These are phyloP conservation scores for Dendrostoma leiphaemia DNA, from an alignment of 2,329 filamentous ascomycete species.

Conservation along the genomic window DNA sequence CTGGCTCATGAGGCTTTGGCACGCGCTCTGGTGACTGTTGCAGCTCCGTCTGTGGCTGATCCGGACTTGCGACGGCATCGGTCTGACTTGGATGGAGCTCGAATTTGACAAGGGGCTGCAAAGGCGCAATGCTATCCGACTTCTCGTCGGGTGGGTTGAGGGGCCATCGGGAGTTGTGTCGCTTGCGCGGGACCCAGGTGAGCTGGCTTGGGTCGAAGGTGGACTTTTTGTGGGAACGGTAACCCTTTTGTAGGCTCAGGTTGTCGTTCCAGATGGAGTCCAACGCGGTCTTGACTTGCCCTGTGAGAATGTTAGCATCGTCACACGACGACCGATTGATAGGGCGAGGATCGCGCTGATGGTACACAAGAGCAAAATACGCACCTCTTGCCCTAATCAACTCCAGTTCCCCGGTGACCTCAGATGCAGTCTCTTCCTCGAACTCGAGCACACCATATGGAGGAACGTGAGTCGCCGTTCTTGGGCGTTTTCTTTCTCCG, in stretches of 20 bases:
- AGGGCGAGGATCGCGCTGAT: no score
- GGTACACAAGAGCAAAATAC: neutral
- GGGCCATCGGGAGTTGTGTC: slow-evolving; percentile 31
- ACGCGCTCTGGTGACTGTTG: neutral
- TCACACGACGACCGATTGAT: no score
- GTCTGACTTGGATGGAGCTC: slow-evolving; percentile 11
- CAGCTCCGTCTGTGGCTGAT: slow-evolving; percentile 11
- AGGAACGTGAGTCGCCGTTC: slow-evolving; percentile 28
- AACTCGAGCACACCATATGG: slow-evolving; percentile 31
- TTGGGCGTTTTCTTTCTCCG: slow-evolving; percentile 33
- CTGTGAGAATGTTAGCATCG: neutral
- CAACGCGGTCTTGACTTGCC: slow-evolving; percentile 9
- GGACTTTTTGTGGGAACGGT: neutral
- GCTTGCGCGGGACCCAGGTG: slow-evolving; percentile 28
- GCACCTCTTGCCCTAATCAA: slow-evolving; percentile 26
- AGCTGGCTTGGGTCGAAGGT: slow-evolving; percentile 13
- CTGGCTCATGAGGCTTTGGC: neutral
- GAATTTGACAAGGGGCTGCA: slow-evolving; percentile 25
- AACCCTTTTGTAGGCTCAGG: neutral
- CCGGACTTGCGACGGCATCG: neutral
- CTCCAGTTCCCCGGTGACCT: slow-evolving; percentile 17
- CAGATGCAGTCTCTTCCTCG: slow-evolving; percentile 19
- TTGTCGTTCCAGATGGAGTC: slow-evolving; percentile 10
- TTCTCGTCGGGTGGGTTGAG: slow-evolving; percentile 22
- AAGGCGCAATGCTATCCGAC: slow-evolving; percentile 19